These are phyloP conservation scores for Fomitopsis schrenkii DNA, from an alignment of 1,284 basidiomycete species.

Conservation along the genomic window DNA sequence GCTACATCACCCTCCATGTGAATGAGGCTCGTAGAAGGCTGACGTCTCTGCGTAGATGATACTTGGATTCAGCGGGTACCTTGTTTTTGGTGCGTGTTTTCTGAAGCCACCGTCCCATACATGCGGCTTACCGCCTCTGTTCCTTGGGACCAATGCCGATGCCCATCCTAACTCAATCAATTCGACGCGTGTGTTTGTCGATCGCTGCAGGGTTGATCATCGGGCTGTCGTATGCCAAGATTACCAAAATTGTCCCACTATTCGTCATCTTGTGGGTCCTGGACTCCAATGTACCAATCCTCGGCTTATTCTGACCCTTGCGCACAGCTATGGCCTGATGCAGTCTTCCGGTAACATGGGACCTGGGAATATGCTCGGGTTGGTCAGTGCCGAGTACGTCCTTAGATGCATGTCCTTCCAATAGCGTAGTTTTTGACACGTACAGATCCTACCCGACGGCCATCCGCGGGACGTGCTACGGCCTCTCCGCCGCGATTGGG, in stretches of 20 bases:
- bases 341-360: slow-evolving; percentile 70
- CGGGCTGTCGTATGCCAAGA: neutral
- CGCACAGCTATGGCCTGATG: slow-evolving; percentile 62
- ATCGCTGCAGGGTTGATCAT: neutral
- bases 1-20: slow-evolving; percentile 11
- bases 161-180: neutral
- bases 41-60: slow-evolving; percentile 48
- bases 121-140: no score
- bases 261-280: slow-evolving; percentile 6
- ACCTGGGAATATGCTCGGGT: slow-evolving; percentile 71
- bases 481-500: slow-evolving; percentile 67
- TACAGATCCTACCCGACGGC: slow-evolving; percentile 63
- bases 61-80: slow-evolving; percentile 70
- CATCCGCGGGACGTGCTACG: slow-evolving; percentile 30
- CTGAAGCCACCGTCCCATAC: no score
- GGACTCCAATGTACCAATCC: neutral
- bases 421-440: neutral
- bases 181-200: no score
- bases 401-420: slow-evolving; percentile 5
- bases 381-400: slow-evolving; percentile 62
- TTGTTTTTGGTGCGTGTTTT: slow-evolving; percentile 53
- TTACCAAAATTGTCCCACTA: neutral
- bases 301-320: slow-evolving; percentile 5
- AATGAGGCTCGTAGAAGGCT: neutral
- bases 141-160: neutral